Evolutionary conservation across 176 grass and related monocot species (phyloP).

Genomic region (Musa beccarii): DNA sequence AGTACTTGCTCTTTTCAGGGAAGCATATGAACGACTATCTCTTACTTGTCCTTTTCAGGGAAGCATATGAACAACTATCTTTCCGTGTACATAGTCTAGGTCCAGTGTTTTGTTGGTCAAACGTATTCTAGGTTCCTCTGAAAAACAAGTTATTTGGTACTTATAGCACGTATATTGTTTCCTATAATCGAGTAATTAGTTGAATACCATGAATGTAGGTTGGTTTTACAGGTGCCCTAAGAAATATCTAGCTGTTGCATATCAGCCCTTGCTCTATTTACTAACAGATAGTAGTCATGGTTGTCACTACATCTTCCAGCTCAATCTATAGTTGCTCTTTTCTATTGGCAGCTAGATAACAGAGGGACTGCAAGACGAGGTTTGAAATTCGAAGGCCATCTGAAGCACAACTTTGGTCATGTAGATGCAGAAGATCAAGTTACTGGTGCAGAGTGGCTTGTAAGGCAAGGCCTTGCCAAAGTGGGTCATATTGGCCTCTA

Average conservation of each 20-base stretch:
- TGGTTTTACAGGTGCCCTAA: neutral
- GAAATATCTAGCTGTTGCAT: neutral
- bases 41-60: too few species aligned
- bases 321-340: conserved; percentile 3
- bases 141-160: too few species aligned
- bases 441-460: conserved; percentile 79
- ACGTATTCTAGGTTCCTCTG: too few species aligned
- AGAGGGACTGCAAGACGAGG: conserved; percentile 81
- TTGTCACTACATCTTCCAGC: neutral
- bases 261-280: neutral
- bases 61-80: too few species aligned
- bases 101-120: too few species aligned
- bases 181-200: too few species aligned
- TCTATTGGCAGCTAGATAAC: conserved; percentile 70
- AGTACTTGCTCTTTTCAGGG: too few species aligned
- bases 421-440: conserved; percentile 88
- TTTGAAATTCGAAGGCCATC: conserved; percentile 75
- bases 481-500: conserved; percentile 87
- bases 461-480: conserved; percentile 74
- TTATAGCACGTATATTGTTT: too few species aligned
- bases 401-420: conserved; percentile 72
- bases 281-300: neutral
- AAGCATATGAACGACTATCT: too few species aligned
- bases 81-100: too few species aligned
- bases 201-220: too few species aligned